A percentile compares a stretch with the other conserved stretches of the same genome.
phyloP scores from a whole-genome alignment of 169 alveolate genomes.

The Plasmodium knowlesi region DNA sequence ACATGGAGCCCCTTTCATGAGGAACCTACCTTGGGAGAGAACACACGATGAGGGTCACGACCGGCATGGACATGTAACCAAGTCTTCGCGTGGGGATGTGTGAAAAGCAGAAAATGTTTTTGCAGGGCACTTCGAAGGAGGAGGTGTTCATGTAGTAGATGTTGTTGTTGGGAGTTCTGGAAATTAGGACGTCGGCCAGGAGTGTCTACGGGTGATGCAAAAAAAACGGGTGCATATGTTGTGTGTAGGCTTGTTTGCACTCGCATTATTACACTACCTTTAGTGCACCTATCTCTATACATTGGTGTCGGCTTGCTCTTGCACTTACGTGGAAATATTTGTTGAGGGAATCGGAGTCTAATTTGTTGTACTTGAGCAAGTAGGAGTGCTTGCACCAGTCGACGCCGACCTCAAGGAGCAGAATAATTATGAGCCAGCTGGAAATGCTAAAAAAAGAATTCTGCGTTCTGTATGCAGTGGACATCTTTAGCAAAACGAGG shows the following conservation, averaged over 20 bases:
- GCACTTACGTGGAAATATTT: conserved; percentile 69
- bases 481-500: conserved; percentile 88
- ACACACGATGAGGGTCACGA: conserved; percentile 81
- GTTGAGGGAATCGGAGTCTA: conserved; percentile 81
- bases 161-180: conserved; percentile 74
- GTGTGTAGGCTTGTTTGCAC: neutral
- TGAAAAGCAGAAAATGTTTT: conserved; percentile 80
- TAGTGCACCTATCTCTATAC: neutral
- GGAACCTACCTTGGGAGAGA: conserved; percentile 78
- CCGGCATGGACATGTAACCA: conserved; percentile 85
- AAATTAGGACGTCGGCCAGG: conserved; percentile 80
- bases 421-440: conserved; percentile 83
- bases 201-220: conserved; percentile 43
- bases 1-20: neutral
- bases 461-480: conserved; percentile 81
- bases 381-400: conserved; percentile 89
- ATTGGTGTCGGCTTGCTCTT: neutral
- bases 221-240: neutral
- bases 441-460: conserved; percentile 79
- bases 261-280: neutral
- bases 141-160: conserved; percentile 57
- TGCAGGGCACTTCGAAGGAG: conserved; percentile 80
- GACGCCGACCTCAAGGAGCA: conserved; percentile 86
- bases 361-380: conserved; percentile 87
- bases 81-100: conserved; percentile 84